Evolutionary conservation across 164 flowering plant species (phyloP), one percentile per base, ranked within the genome.

Genomic region (Protea cynaroides): DNA sequence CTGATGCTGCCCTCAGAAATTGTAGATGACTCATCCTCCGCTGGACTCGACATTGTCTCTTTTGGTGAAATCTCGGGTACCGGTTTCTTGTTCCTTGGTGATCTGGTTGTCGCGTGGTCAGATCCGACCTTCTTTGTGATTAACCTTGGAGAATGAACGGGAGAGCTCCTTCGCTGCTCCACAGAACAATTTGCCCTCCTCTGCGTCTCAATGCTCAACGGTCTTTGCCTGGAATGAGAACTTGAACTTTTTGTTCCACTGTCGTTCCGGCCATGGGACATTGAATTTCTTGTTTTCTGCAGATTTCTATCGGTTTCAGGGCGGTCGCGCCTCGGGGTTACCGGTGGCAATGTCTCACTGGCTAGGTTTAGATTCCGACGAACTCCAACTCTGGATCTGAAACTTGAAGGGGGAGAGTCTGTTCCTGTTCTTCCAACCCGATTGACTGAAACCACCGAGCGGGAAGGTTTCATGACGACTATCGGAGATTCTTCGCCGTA

Each of bases 391-490:
- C 66, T 76, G 18, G 86, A 69, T 72, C 75, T 73, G 47, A 63
- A 61, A 57, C 73, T 73, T 1, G 80, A 57, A 8, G 75, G 75
- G 18, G 82, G 69, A 3, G 84, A 77, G 0, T 77, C 79, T 61
- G 55, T 66, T 24, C 67, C 80, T 14, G 50, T 47, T 55, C 77
- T 62, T 40, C 67, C 74, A 0, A n/a, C 36, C 21, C 75, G 71
- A n/a, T 57, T 64, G 1, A 19, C 53, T 9, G 34, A 29, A 29
- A 29, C n/a, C 23, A 70, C 66, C 0, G 81, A 72, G 65, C 74
- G 78, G 19, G 81, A 69, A 8, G 94, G 86, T 58, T 69, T 82
- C 84, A 83, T 83, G 17, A 84, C 71, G 19, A 89, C 86, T 11
- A 86, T 82, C 7, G 90, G 87, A 52, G 90, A 79, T 44, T 84